These are phyloP conservation scores for Taphrina confusa DNA, from an alignment of 1,139 yeast genomes.

Conservation along the genomic window DNA sequence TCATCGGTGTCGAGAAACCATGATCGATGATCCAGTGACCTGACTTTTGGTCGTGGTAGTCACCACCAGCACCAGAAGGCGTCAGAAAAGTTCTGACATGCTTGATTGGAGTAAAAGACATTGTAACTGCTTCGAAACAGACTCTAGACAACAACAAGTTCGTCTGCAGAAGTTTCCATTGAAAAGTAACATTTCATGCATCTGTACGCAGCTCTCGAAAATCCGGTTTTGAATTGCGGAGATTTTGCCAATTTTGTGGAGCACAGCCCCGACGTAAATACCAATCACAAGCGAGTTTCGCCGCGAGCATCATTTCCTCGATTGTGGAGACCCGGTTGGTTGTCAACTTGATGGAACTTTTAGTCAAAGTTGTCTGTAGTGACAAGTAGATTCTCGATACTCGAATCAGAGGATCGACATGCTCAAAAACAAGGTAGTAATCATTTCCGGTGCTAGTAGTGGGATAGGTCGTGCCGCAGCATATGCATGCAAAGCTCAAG, in stretches of 20 bases:
- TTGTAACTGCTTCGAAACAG: no score
- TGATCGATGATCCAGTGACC: slow-evolving; percentile 50
- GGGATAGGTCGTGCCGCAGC: slow-evolving; percentile 51
- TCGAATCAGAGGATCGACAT: no score
- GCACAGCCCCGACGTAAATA: no score
- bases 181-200: no score
- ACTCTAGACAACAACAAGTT: no score
- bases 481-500: slow-evolving; percentile 44
- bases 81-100: slow-evolving; percentile 51
- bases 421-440: slow-evolving; percentile 39
- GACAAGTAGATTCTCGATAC: no score
- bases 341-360: no score
- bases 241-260: background rate
- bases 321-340: background rate
- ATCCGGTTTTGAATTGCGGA: slow-evolving; percentile 4
- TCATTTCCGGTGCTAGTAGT: slow-evolving; percentile 51
- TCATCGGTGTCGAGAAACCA: slow-evolving; percentile 24
- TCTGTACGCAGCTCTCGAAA: no score
- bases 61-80: slow-evolving; percentile 54
- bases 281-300: background rate
- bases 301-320: background rate
- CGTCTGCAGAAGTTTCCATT: no score
- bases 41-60: slow-evolving; percentile 53
- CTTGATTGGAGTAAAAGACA: slow-evolving; percentile 43
- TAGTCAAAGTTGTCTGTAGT: no score